Evolutionary conservation across 169 alveolate genomes (phyloP), one percentile per base, ranked within the genome.

Genomic region (Plasmodium cynomolgi): DNA sequence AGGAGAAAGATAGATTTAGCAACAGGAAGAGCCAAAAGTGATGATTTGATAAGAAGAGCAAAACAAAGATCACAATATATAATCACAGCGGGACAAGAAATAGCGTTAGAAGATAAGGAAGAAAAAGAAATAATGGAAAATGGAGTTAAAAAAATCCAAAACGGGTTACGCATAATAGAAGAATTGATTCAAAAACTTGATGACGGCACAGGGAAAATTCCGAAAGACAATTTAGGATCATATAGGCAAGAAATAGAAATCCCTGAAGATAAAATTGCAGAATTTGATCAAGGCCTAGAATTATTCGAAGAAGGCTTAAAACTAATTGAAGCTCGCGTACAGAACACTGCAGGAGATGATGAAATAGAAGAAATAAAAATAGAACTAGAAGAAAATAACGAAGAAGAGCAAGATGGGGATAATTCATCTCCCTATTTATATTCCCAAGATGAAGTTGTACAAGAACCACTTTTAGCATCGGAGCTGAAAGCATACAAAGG

Each of bases 251-350:
- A 37, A 80, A n/a, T 83, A 58, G 91, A 83, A 68, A 37, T 83
- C 20, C 91, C 91, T 33, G 72, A 34, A n/a, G 82, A 68, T 23
- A 83, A 83, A 58, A 37, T 83, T 7, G 17, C 26, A 83, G 91
- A 83, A 58, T 44, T 83, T 83, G 72, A 83, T 7, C 68, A 83
- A 83, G 91, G 82, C 39, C 26, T 83, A 17, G 91, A 83, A 83
- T 62, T 83, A 68, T 83, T 83, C 31, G 41, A 83, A 58, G 82
- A 83, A 83, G 91, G 91, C 68, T 33, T 83, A 83, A 83, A 83
- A 56, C 23, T 83, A 83, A 56, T 83, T 83, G 23, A 83, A 83
- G 81, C 37, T 17, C 77, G 82, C 29, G 81, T 37, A 83, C 3
- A 20, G 44, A 15, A 33, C 34, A 20, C 11, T 58, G 54, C 77